Evolutionary conservation across 371 early-diverging fungal genomes (phyloP).

Genomic region (Conidiobolus incongruus): DNA sequence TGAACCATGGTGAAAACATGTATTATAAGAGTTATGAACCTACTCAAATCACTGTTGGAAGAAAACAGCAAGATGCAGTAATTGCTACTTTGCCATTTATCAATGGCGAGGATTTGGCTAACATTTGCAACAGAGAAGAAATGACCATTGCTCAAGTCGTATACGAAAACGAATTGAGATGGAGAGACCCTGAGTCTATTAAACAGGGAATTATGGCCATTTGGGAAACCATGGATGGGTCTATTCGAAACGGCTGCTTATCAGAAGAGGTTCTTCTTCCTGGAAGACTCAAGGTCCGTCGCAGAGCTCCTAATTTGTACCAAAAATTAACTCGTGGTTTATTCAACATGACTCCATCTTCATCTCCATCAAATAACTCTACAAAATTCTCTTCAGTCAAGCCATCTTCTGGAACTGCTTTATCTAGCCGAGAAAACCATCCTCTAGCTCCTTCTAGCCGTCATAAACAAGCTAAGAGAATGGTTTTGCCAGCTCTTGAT

Average conservation of each 20-base stretch:
- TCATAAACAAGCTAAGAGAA: conserved; percentile 16
- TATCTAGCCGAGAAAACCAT: background rate
- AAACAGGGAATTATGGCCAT: conserved; percentile 42
- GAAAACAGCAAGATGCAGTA: conserved; percentile 40
- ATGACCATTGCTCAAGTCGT: conserved; percentile 92
- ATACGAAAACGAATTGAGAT: conserved; percentile 76
- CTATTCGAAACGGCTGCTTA: conserved; percentile 51
- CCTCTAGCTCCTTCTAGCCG: conserved; percentile 7
- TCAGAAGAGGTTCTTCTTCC: conserved; percentile 39
- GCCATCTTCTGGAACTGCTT: conserved; percentile 9
- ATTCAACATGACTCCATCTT: conserved; percentile 13
- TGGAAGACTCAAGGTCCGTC: conserved; percentile 56
- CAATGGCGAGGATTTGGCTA: conserved; percentile 51
- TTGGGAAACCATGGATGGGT: conserved; percentile 86
- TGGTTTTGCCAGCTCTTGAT: conserved; percentile 58
- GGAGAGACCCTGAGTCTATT: conserved; percentile 65
- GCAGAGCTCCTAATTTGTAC: conserved; percentile 77
- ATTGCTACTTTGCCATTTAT: conserved; percentile 72
- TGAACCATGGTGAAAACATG: conserved; percentile 69
- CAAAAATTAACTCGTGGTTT: conserved; percentile 61
- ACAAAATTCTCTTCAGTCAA: conserved; percentile 5
- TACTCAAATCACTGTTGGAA: conserved; percentile 14
- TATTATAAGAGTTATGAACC: conserved; percentile 36
- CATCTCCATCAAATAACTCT: background rate
- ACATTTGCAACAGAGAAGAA: conserved; percentile 57